Evolutionary conservation across 352 stramenopile genomes (phyloP).

Genomic region (Globisporangium paddicum): DNA sequence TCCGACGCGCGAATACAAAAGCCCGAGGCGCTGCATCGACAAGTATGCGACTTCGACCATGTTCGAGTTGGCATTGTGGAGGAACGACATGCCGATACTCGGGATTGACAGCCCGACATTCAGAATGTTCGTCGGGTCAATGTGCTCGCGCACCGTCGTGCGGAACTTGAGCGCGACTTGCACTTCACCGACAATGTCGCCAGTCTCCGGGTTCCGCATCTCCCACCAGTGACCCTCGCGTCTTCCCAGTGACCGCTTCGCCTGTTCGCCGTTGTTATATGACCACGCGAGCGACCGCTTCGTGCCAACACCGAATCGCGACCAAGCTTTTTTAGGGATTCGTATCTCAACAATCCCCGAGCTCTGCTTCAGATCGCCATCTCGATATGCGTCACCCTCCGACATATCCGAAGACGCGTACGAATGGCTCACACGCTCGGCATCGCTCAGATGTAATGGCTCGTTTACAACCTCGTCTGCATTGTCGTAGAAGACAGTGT

Average conservation of each 20-base stretch:
- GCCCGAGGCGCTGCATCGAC: slow-evolving; percentile 68
- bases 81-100: slow-evolving; percentile 77
- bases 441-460: slow-evolving; percentile 49
- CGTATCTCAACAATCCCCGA: slow-evolving; percentile 73
- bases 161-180: slow-evolving; percentile 82
- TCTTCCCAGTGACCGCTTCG: slow-evolving; percentile 58
- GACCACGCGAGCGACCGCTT: slow-evolving; percentile 73
- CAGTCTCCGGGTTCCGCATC: slow-evolving; percentile 67
- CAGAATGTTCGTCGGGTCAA: slow-evolving; percentile 53
- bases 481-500: slow-evolving; percentile 39
- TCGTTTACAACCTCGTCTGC: slow-evolving; percentile 43
- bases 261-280: slow-evolving; percentile 72
- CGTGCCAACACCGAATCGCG: slow-evolving; percentile 53
- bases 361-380: slow-evolving; percentile 25
- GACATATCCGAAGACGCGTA: slow-evolving; percentile 61
- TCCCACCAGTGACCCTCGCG: slow-evolving; percentile 85
- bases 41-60: slow-evolving; percentile 88
- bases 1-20: slow-evolving; percentile 74
- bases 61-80: slow-evolving; percentile 79
- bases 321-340: slow-evolving; percentile 82
- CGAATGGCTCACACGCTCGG: slow-evolving; percentile 60
- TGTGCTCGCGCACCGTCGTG: slow-evolving; percentile 49
- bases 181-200: slow-evolving; percentile 73
- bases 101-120: slow-evolving; percentile 77
- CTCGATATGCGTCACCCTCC: slow-evolving; percentile 28